phyloP scores from a whole-genome alignment of 2,329 filamentous ascomycete genomes.

The Fusarium compactum region DNA sequence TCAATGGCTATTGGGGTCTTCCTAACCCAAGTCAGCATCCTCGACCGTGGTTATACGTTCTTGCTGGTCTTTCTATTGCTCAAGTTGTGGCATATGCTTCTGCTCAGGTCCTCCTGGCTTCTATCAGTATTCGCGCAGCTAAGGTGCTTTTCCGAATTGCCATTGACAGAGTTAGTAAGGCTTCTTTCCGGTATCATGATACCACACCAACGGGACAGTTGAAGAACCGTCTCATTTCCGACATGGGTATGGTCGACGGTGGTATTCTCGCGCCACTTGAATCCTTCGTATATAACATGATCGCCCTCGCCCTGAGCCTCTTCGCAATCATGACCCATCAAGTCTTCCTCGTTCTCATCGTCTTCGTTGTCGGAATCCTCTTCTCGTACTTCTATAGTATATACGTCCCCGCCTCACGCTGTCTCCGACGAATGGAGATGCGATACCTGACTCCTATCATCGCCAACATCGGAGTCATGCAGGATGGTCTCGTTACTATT shows the following conservation, averaged over 20 bases:
- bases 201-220: constrained; percentile 88
- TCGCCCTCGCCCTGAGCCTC: constrained; percentile 79
- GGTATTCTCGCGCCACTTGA: constrained; percentile 83
- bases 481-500: constrained; percentile 88
- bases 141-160: constrained; percentile 80
- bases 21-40: constrained; percentile 77
- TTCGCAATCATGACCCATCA: constrained; percentile 84
- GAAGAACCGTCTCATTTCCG: constrained; percentile 92
- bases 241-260: constrained; percentile 90
- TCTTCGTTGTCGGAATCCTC: constrained; percentile 72
- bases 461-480: constrained; percentile 89
- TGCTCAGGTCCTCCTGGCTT: constrained; percentile 75
- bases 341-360: constrained; percentile 79
- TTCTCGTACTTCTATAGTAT: constrained; percentile 81
- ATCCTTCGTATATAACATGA: constrained; percentile 74
- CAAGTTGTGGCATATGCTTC: constrained; percentile 71
- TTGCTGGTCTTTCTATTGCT: constrained; percentile 72
- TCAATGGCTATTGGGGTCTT: constrained; percentile 48
- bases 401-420: constrained; percentile 87
- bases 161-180: constrained; percentile 78
- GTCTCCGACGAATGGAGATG: constrained; percentile 86
- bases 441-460: constrained; percentile 89
- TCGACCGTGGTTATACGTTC: constrained; percentile 78
- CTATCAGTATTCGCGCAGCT: constrained; percentile 84
- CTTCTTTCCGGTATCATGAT: constrained; percentile 92